phyloP scores from a whole-genome alignment of 495 filamentous ascomycete species.

The Haplographium delicatum region DNA sequence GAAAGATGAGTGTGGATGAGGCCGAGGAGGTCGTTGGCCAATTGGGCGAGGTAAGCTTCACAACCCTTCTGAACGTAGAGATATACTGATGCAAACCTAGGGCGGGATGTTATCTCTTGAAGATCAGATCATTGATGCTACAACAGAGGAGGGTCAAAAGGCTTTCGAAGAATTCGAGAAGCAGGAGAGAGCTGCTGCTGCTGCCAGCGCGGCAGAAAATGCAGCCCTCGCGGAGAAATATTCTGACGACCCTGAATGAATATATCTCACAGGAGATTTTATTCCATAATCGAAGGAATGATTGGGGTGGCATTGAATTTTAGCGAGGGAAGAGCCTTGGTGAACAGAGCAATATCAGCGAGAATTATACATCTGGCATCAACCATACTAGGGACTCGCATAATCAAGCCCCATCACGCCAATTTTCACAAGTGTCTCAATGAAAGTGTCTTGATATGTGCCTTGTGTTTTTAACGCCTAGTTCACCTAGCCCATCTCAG shows the following conservation, averaged over 20 bases:
- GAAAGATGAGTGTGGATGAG: slow-evolving; percentile 86
- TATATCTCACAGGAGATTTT: slow-evolving; percentile 1
- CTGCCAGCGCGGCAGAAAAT: no score
- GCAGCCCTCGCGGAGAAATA: slow-evolving; percentile 29
- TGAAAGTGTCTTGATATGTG: slow-evolving; percentile 17
- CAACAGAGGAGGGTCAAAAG: slow-evolving; percentile 82
- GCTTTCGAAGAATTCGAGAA: slow-evolving; percentile 74
- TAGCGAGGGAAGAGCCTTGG: no score
- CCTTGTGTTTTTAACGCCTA: slow-evolving; percentile 24
- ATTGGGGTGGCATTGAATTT: no score
- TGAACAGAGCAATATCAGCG: neutral
- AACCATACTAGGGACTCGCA: no score
- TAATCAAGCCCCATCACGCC: no score
- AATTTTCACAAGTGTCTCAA: no score
- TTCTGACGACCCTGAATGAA: slow-evolving; percentile 29
- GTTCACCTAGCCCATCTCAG: slow-evolving; percentile 15
- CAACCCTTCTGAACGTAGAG: neutral
- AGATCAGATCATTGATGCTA: slow-evolving; percentile 89
- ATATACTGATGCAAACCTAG: slow-evolving; percentile 25
- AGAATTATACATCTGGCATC: neutral
- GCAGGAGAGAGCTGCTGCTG: slow-evolving; percentile 17
- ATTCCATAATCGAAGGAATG: neutral
- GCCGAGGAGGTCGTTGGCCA: slow-evolving; percentile 86
- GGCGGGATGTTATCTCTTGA: slow-evolving; percentile 90
- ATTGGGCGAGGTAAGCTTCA: slow-evolving; percentile 61